Percentiles rank a stretch among this genome's conserved stretches.
Conservation (phyloP, 2,329 filamentous ascomycete genomes). For the Colletotrichum euphorbiae region DNA sequence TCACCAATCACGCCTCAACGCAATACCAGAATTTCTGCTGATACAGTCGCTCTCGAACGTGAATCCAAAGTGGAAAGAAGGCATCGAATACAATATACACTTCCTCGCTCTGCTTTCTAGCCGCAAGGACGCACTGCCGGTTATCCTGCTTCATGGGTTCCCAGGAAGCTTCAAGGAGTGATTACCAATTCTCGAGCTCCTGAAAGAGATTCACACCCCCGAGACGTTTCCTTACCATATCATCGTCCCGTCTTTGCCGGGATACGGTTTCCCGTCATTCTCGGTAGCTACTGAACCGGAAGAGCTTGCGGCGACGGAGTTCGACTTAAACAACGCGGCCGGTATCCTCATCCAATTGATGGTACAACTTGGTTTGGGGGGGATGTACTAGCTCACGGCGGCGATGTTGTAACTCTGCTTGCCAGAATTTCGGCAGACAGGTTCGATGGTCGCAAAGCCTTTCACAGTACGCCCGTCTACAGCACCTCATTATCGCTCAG, state of each 20-base stretch:
- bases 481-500: accelerated
- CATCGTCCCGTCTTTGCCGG: neutral
- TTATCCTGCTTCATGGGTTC: neutral
- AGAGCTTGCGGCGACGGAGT: neutral
- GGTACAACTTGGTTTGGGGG: neutral
- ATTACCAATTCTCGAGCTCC: neutral
- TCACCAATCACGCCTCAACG: neutral
- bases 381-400: neutral
- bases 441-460: neutral
- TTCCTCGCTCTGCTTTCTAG: neutral
- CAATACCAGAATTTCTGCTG: neutral
- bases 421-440: neutral
- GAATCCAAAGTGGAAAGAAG: accelerated
- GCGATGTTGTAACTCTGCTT: neutral
- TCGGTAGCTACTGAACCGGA: neutral
- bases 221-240: neutral
- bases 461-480: conserved; percentile 39
- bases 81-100: neutral
- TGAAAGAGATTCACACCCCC: neutral
- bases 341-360: neutral
- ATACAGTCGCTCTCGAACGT: neutral
- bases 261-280: neutral
- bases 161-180: conserved; percentile 7
- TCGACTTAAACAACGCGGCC: neutral
- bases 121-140: neutral